Base-by-base conservation (phyloP, 805 yeast genomes). In the Candida peoriensis region DNA sequence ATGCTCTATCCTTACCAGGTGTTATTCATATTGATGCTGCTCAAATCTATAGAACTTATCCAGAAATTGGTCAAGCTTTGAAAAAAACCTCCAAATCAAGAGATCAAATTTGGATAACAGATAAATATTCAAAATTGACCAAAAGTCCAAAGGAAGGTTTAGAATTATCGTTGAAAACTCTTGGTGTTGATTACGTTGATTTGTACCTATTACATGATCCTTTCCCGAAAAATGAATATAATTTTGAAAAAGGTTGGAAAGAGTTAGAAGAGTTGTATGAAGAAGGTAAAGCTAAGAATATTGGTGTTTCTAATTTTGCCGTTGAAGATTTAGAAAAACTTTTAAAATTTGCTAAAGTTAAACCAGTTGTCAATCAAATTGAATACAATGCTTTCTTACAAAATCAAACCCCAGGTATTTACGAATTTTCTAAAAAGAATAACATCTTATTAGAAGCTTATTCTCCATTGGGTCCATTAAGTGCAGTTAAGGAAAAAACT, bases 321-420 rank as follows among this genome's bases (percentile, higher is more conserved):
- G 64, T 65, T 3, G 61, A 61, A 20, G 68, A 70, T 39, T 54
- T 78, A 37, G 57, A 75, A 41, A 47, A 54, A 29, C 48, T 79
- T 12, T 48, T 70, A 30, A 55, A 61, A 12, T 29, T 41, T 24
- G 62, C 65, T 14, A 55, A 60, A 35, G 46, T 66, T 27, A 59
- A 61, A 41, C 86, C 87, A 3, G 68, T 58, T 29, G 76, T 76
- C 12, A 70, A 77, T 51, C 87, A 80, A 57, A 71, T 80, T 41
- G 86, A 80, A 54, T 78, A 63, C 55, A 78, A 73, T 53, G 78
- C 85, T 0, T 73, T 74, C 49, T 64, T 78, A 44, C 84, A 77
- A 46, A 89, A 85, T 61, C 84, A 79, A 51, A 62, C 79, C 3
- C 72, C 75, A 1, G 81, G 75, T 3, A 62, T 68, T 36, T 66